Conservation (phyloP, 192 early-diverging fungal genomes). For the Coemansia sp. region DNA sequence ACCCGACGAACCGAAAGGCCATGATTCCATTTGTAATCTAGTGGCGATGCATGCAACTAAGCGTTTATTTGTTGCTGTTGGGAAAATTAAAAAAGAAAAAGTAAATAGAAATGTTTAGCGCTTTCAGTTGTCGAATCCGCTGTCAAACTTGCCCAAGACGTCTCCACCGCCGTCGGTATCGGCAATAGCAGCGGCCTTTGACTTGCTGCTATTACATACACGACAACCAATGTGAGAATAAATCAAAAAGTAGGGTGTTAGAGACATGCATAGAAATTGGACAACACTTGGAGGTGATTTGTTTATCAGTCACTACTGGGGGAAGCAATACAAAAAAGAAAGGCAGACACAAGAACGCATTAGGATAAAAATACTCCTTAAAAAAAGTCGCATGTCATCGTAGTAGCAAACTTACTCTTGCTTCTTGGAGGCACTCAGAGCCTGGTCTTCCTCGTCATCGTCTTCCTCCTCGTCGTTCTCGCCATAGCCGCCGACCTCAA, state of each 20-base stretch:
- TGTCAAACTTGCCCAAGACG: constrained; percentile 7
- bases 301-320: neutral
- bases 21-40: constrained; percentile 48
- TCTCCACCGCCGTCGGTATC: neutral
- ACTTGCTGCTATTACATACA: constrained; percentile 2
- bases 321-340: neutral
- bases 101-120: neutral
- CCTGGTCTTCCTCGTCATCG: constrained; percentile 23
- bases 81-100: constrained; percentile 7
- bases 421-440: constrained; percentile 24
- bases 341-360: constrained; percentile 2
- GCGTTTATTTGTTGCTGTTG: constrained; percentile 3
- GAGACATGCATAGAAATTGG: neutral
- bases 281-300: neutral
- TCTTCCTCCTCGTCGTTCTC: constrained; percentile 34
- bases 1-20: constrained; percentile 39
- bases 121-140: constrained; percentile 4
- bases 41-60: neutral
- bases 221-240: neutral
- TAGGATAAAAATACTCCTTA: constrained; percentile 10
- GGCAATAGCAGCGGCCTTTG: constrained; percentile 5
- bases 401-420: constrained; percentile 23
- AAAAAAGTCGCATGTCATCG: neutral
- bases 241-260: neutral
- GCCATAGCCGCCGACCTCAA: constrained; percentile 56